These are phyloP conservation scores for Ustulina deusta DNA, from an alignment of 2,329 filamentous ascomycete genomes.

Conservation along the genomic window DNA sequence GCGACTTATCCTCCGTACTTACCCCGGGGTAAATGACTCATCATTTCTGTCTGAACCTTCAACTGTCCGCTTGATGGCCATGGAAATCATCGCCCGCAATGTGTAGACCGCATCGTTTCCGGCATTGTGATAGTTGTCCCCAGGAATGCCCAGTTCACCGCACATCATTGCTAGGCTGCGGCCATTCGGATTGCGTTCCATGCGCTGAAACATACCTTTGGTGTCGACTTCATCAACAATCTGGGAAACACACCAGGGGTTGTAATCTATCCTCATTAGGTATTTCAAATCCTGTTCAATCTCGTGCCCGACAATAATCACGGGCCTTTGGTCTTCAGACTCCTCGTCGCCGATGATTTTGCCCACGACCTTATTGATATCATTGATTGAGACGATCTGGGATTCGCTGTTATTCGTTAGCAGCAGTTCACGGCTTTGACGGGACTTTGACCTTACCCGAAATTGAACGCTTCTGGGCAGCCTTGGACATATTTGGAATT, in stretches of 20 bases:
- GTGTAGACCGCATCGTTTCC: slow-evolving; percentile 89
- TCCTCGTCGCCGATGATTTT: slow-evolving; percentile 52
- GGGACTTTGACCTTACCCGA: slow-evolving; percentile 66
- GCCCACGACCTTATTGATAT: slow-evolving; percentile 54
- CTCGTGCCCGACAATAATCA: slow-evolving; percentile 86
- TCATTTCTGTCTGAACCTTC: slow-evolving; percentile 30
- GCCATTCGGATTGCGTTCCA: slow-evolving; percentile 64
- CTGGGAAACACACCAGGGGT: slow-evolving; percentile 64
- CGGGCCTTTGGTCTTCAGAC: slow-evolving; percentile 51
- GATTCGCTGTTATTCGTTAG: slow-evolving; percentile 54
- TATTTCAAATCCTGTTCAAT: slow-evolving; percentile 75
- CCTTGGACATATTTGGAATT: slow-evolving; percentile 79
- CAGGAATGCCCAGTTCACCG: slow-evolving; percentile 70
- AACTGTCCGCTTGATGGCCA: slow-evolving; percentile 59
- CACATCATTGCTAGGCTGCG: slow-evolving; percentile 73
- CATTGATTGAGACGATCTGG: slow-evolving; percentile 53
- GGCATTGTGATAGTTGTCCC: slow-evolving; percentile 82
- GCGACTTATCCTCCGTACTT: background rate
- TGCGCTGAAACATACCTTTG: slow-evolving; percentile 73
- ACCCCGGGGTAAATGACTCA: slow-evolving; percentile 22
- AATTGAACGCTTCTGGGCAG: slow-evolving; percentile 79
- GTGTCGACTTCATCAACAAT: slow-evolving; percentile 80
- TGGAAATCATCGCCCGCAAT: slow-evolving; percentile 76
- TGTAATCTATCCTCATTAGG: slow-evolving; percentile 73
- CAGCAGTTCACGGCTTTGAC: background rate